Base-by-base conservation (phyloP, 1,139 yeast species). In the Magnusiomyces magnusii region DNA sequence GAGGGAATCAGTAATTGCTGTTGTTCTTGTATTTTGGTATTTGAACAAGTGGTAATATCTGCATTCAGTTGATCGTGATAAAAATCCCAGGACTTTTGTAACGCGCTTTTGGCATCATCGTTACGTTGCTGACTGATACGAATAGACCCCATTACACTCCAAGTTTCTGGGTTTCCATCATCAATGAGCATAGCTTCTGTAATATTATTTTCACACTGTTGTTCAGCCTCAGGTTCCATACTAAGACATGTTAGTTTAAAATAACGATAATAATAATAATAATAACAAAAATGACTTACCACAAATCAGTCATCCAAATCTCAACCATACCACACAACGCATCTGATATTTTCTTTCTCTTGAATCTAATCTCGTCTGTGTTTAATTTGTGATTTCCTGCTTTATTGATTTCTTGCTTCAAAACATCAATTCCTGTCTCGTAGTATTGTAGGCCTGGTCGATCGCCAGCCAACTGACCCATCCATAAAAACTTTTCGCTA, bases 271-370 rank as follows among this genome's bases (percentile, higher is more conserved):
- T 15, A 5, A 51, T 34, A 2, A 10, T 13, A 25, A n/a, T 15
- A 19, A 34, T 15, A 44, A 13, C 39, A 42, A n/a, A 10, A 31
- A 13, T 31, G 15, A 44, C 56, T 24, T 47, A 54, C 56, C 98
- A 92, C 64, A 93, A 78, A 75, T 93, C 99, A 0, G 99, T 95
- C 99, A 93, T 93, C 97, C 98, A 93, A 62, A 95, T 89, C 73
- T 93, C 99, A 67, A 93, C 87, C 75, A 86, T 80, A 13, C 97
- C 87, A 65, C 92, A 85, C 36, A 90, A 77, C 0, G 95, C 97
- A 68, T 84, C 87, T 64, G 87, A 84, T 59, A 85, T 66, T 67
- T 84, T 85, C 62, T 76, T 77, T 57, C 79, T 68, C 36, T 87
- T 71, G 66, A 62, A 42, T 19, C 59, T 59, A 15, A 81, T 78